phyloP scores from a whole-genome alignment of 441 rosid genomes.

The Codiaeum variegatum region DNA sequence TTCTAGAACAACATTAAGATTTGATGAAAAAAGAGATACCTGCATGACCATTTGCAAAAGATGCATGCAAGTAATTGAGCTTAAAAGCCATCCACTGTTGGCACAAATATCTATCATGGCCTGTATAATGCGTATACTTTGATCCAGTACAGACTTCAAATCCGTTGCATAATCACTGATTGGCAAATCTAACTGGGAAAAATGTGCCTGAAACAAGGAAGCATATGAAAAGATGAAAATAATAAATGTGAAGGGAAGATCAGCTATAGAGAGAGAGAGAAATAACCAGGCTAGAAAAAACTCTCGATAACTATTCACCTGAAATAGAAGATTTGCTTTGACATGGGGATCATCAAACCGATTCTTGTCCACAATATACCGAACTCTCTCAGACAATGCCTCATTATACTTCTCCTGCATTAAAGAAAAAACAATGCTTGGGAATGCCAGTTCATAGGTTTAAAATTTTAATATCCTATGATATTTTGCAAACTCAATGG shows the following conservation, averaged over 20 bases:
- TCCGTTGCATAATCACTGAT: constrained; percentile 93
- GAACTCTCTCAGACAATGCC: constrained; percentile 68
- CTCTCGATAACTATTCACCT: constrained; percentile 37
- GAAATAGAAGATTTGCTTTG: constrained; percentile 86
- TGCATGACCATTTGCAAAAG: constrained; percentile 99
- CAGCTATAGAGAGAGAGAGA: not conserved
- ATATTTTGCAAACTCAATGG: not conserved
- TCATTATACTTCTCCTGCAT: constrained; percentile 79
- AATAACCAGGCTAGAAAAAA: constrained; percentile 10
- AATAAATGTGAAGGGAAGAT: constrained; percentile 12
- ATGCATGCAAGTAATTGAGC: constrained; percentile 95
- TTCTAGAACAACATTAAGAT: not conserved
- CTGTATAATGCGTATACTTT: constrained; percentile 95
- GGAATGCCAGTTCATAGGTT: not conserved
- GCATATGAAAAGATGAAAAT: constrained; percentile 13
- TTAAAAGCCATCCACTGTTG: constrained; percentile 96
- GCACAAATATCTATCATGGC: constrained; percentile 99
- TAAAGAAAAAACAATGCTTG: constrained; percentile 13
- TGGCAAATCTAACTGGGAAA: constrained; percentile 82
- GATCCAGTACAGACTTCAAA: constrained; percentile 95
- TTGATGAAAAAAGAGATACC: constrained; percentile 39
- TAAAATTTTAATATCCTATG: not conserved
- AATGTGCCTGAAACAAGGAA: constrained; percentile 71
- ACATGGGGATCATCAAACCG: constrained; percentile 93
- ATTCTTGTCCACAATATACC: constrained; percentile 66